Base-by-base conservation (phyloP, 1,284 basidiomycete species). In the Cystobasidiaceae sp. region DNA sequence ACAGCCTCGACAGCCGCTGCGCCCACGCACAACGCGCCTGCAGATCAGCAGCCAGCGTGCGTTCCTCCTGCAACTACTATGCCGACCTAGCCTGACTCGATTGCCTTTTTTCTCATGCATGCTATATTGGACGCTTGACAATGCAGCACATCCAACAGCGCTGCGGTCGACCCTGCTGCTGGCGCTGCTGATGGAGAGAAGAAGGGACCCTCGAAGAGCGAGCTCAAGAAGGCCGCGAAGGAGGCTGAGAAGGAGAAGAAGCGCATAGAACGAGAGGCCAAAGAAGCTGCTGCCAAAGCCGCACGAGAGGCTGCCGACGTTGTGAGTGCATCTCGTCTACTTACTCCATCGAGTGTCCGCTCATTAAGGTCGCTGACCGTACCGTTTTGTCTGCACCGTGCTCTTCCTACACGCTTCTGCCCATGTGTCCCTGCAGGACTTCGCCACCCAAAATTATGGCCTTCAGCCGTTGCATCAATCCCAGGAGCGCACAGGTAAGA, bases 161-260 rank as follows among this genome's bases (percentile, higher is more conserved):
- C 60, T 32, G 34, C 60, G n/a, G 49, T 62, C 28, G 60, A 62
- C 27, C 60, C 60, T 15, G 34, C 30, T 39, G 46, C 60, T 52
- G 39, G 25, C n/a, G n/a, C 1, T 43, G 34, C n/a, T 11, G 60
- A 54, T 19, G 56, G 56, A 19, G 60, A 62, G 39, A 62, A 62
- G 50, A 62, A 62, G 30, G 67, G 67, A 25, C 87, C 88, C 6
- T 87, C 88, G 66, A 97, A 97, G 80, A 91, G 83, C 75, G 92
- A 94, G 74, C 79, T 93, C 69, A 97, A 97, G 82, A 96, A 93
- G 80, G 84, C 86, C 33, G 89, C 89, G 30, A 96, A 94, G 78
- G 88, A 89, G 68, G 88, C 87, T 19, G 92, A 96, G 78, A 97
- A 98, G 73, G 78, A 78, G 67, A 71, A 73, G 52, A 66, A 72